Evolutionary conservation across 371 early-diverging fungal species (phyloP), one percentile per base, ranked within the genome.

Genomic region (Lichtheimia ramosa): DNA sequence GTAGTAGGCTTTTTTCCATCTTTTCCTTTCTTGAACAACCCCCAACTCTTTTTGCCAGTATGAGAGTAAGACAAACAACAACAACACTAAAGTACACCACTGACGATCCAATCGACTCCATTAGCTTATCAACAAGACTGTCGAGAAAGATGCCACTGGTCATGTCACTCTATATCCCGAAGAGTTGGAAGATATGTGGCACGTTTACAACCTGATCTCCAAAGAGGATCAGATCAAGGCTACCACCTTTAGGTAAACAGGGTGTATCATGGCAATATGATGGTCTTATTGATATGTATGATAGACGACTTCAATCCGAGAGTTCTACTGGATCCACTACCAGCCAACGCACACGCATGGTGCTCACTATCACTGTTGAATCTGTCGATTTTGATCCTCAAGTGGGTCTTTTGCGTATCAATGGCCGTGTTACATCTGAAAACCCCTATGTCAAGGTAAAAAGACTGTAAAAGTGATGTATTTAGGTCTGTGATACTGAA

Each of bases 131-230:
- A 80, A 69, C 50, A 86, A 85, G 58, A 54, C 55, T 50, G 70
- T 89, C 28, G 89, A 87, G 65, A 85, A 76, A 56, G 89, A 89
- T 69, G 61, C 69, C 25, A 83, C 87, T 5, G 89, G 89, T 21
- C 78, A 69, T 62, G 81, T 89, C n/a, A 84, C 82, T 1, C 66
- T 89, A 21, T 76, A 75, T 51, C 92, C 97, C 6, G 96, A 97
- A 68, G 96, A 97, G 65, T 69, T 87, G 48, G 97, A 98, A 69
- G 99, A 97, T 74, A 94, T 98, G 93, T 98, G 99, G 97, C 95
- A 96, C 72, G 85, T 93, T 27, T 98, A 97, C 81, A 96, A 97
- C 74, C 80, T 98, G 43, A 89, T 98, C 53, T 75, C 84, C 14
- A 83, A 85, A 60, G 94, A 92, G 49, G 99, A 98, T 82, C 77